Evolutionary conservation across 1,284 basidiomycete genomes (phyloP).

Genomic region (Microstroma glucosiphilum): DNA sequence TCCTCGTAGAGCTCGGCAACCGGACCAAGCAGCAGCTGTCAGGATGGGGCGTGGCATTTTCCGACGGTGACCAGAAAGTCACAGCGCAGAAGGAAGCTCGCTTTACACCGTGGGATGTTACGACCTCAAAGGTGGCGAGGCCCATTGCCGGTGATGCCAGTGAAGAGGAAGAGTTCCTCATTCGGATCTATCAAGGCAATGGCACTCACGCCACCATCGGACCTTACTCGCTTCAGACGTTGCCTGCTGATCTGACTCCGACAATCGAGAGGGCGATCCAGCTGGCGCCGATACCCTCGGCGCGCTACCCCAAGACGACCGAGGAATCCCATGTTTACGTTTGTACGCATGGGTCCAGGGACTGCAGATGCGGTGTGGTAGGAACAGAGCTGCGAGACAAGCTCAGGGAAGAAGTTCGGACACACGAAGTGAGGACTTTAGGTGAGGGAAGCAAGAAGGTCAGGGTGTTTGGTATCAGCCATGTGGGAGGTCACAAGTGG

Average conservation of each 20-base stretch:
- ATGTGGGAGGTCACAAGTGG: slow-evolving; percentile 47
- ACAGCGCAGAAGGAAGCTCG: neutral
- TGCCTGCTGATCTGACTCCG: slow-evolving; percentile 20
- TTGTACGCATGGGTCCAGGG: slow-evolving; percentile 49
- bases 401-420: slow-evolving; percentile 28
- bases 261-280: slow-evolving; percentile 15
- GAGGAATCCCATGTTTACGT: slow-evolving; percentile 47
- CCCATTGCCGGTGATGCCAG: slow-evolving; percentile 25
- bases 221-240: slow-evolving; percentile 35
- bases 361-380: slow-evolving; percentile 51
- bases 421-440: slow-evolving; percentile 29
- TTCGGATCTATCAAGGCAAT: slow-evolving; percentile 29
- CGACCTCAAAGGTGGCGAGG: slow-evolving; percentile 28
- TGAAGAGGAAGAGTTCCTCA: slow-evolving; percentile 32
- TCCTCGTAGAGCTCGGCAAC: slow-evolving; percentile 37
- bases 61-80: slow-evolving; percentile 10
- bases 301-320: slow-evolving; percentile 18
- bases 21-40: slow-evolving; percentile 29
- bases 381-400: slow-evolving; percentile 43
- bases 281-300: slow-evolving; percentile 18
- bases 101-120: slow-evolving; percentile 29
- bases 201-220: slow-evolving; percentile 32
- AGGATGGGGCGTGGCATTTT: slow-evolving; percentile 37
- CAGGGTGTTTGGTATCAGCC: slow-evolving; percentile 32
- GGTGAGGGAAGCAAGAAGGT: slow-evolving; percentile 22